Evolutionary conservation across 2,329 filamentous ascomycete genomes (phyloP).

Genomic region (Cladosporium sp.): DNA sequence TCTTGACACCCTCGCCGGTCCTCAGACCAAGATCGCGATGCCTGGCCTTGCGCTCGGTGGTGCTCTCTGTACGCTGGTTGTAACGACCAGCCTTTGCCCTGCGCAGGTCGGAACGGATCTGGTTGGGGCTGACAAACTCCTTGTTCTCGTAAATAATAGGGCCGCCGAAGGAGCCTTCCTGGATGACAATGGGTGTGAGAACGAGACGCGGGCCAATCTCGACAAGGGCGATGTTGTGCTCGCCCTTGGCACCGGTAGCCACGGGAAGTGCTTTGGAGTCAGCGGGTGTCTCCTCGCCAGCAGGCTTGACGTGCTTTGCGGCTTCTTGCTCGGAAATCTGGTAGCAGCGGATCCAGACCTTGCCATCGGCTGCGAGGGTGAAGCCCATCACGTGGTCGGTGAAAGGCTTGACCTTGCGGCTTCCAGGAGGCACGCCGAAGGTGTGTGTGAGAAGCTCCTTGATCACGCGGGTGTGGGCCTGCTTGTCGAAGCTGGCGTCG

Average conservation of each 20-base stretch:
- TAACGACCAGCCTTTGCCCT: slow-evolving; percentile 72
- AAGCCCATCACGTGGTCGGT: slow-evolving; percentile 94
- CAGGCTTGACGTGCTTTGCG: slow-evolving; percentile 42
- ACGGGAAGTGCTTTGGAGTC: slow-evolving; percentile 33
- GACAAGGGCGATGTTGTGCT: slow-evolving; percentile 75
- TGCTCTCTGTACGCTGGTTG: slow-evolving; percentile 69
- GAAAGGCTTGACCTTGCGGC: slow-evolving; percentile 90
- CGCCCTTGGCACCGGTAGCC: slow-evolving; percentile 41
- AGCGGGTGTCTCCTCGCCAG: slow-evolving; percentile 35
- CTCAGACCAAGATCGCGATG: slow-evolving; percentile 72
- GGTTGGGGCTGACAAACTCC: slow-evolving; percentile 94
- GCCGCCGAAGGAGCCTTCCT: slow-evolving; percentile 91
- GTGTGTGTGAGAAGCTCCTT: slow-evolving; percentile 87
- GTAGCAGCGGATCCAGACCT: slow-evolving; percentile 94
- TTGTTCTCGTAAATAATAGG: slow-evolving; percentile 98
- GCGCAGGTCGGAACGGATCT: slow-evolving; percentile 78
- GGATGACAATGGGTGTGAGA: slow-evolving; percentile 87
- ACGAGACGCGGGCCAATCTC: slow-evolving; percentile 95
- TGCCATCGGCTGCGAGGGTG: slow-evolving; percentile 75
- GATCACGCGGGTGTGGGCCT: slow-evolving; percentile 75
- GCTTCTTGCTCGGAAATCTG: slow-evolving; percentile 81
- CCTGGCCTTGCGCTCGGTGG: slow-evolving; percentile 68
- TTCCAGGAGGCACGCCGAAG: slow-evolving; percentile 86
- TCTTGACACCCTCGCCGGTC: slow-evolving; percentile 59
- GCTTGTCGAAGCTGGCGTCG: slow-evolving; percentile 67